These are phyloP conservation scores for Claviceps fusiformis DNA, from an alignment of 2,329 filamentous ascomycete species.

Conservation along the genomic window DNA sequence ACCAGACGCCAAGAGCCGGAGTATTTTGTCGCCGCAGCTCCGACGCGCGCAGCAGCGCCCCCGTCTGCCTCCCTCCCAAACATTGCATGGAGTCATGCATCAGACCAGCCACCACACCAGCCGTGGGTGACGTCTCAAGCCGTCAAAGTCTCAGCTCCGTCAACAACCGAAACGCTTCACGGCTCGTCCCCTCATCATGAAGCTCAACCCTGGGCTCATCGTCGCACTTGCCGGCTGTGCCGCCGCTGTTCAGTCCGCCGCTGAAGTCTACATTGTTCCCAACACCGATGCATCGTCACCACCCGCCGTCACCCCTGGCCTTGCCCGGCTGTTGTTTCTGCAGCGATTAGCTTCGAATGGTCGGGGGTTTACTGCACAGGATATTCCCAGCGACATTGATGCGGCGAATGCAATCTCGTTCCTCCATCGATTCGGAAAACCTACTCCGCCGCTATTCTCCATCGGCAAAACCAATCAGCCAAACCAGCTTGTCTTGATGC, in stretches of 20 bases:
- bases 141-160: slow-evolving; percentile 6
- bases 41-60: background rate
- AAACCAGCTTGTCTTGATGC: slow-evolving; percentile 44
- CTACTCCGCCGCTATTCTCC: slow-evolving; percentile 35
- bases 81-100: background rate
- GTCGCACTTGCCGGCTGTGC: slow-evolving; percentile 25
- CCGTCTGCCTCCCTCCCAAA: background rate
- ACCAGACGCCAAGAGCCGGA: background rate
- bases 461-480: slow-evolving; percentile 19
- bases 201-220: slow-evolving; percentile 26
- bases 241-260: slow-evolving; percentile 26
- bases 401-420: slow-evolving; percentile 37
- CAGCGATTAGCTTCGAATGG: slow-evolving; percentile 38
- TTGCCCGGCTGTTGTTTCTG: slow-evolving; percentile 45
- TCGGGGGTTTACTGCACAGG: slow-evolving; percentile 34
- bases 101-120: background rate
- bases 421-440: slow-evolving; percentile 47
- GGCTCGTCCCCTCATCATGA: slow-evolving; percentile 23
- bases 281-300: slow-evolving; percentile 17
- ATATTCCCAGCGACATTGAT: slow-evolving; percentile 26
- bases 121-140: slow-evolving; percentile 18
- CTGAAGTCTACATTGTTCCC: slow-evolving; percentile 41
- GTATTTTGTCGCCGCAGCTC: slow-evolving; percentile 7
- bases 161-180: slow-evolving; percentile 20
- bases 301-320: slow-evolving; percentile 34